Evolutionary conservation across 2,329 filamentous ascomycete species (phyloP), one percentile per base, ranked within the genome.

Genomic region (Colletotrichum salicis): DNA sequence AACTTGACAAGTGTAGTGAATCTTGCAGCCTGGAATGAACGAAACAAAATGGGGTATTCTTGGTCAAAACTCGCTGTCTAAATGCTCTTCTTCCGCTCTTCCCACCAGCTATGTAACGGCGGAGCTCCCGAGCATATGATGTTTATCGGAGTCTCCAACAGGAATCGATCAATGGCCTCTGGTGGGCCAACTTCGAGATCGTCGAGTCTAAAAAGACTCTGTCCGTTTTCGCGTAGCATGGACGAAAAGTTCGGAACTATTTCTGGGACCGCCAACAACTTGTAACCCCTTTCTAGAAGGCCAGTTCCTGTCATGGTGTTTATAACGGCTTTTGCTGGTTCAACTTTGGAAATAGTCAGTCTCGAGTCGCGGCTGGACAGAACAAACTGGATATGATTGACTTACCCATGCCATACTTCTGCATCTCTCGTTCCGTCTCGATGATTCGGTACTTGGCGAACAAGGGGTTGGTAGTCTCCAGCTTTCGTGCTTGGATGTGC

Each of bases 101-200:
- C 8, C 69, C 69, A 71, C 69, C 65, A 71, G 2, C 29, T 48
- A 6, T 71, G 65, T 8, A 71, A 27, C 10, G 54, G 55, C 2
- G 65, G 65, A 2, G 59, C 69, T 10, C 54, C 69, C 19, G 59
- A 60, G 55, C 69, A 71, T 27, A 71, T 7, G 5, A 71, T 59
- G 15, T 71, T 11, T 51, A 71, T 55, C 4, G 69, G 65, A 8
- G 69, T 71, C 2, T 69, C 59, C n/a, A 71, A 35, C 11, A 71
- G 45, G 12, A 71, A 56, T 5, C 37, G 45, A 3, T 71, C 65
- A 10, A 71, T 51, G 10, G 64, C 59, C 5, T 69, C 65, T 7
- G 69, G 69, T 3, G 65, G 41, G 15, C 35, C 60, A 19, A 60
- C n/a, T 10, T 55, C 45, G 3, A 71, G 45, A 1, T 59, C 12